Conservation (phyloP, 805 yeast genomes). For the Cephaloascus fragrans region DNA sequence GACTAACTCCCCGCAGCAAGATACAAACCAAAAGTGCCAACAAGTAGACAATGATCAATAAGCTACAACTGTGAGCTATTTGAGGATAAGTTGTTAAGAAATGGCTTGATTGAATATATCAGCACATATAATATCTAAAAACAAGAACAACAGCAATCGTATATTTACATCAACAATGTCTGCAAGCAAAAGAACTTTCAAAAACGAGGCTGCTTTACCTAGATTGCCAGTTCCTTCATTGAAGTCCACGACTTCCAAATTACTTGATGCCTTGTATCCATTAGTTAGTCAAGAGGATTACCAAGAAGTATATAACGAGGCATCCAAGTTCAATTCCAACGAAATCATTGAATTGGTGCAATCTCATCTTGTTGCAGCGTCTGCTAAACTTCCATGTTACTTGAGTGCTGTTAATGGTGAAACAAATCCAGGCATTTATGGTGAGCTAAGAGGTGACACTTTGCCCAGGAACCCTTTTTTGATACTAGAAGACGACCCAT, state of each 20-base stretch:
- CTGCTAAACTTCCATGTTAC: conserved; percentile 36
- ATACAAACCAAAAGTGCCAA: too few species aligned
- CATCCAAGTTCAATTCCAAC: conserved; percentile 35
- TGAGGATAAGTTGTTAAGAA: too few species aligned
- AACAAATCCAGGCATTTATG: conserved; percentile 47
- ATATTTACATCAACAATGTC: too few species aligned
- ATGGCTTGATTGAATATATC: too few species aligned
- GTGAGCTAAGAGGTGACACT: conserved; percentile 54
- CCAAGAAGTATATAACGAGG: conserved; percentile 27
- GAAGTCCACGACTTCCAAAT: conserved; percentile 37
- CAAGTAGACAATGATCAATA: too few species aligned
- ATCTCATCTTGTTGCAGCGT: conserved; percentile 38
- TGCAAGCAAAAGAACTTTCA: conserved; percentile 19
- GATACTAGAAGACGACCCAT: conserved; percentile 67
- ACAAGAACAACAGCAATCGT: too few species aligned
- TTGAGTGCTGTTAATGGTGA: conserved; percentile 43
- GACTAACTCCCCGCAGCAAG: too few species aligned
- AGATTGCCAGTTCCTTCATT: conserved; percentile 55
- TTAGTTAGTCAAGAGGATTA: conserved; percentile 45
- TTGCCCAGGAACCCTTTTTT: conserved; percentile 74
- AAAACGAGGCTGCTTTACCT: conserved; percentile 37
- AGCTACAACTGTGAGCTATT: too few species aligned
- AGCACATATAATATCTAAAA: too few species aligned
- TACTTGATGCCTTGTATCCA: conserved; percentile 51
- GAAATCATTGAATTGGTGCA: conserved; percentile 38